These are phyloP conservation scores for Domatiomyces globalis DNA, from an alignment of 2,329 filamentous ascomycete genomes.

Conservation along the genomic window DNA sequence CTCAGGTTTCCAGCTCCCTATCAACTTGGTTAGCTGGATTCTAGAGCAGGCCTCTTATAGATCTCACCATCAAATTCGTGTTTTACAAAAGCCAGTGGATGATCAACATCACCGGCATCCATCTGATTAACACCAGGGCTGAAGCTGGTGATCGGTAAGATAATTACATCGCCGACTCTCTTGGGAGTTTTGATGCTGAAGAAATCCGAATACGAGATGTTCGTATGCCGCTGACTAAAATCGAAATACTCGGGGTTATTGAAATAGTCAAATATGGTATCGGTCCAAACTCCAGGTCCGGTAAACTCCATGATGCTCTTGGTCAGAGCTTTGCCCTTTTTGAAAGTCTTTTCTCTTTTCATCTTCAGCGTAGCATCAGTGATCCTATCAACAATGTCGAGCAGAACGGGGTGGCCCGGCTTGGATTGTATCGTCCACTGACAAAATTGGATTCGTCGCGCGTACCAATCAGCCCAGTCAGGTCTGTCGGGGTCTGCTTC, in stretches of 20 bases:
- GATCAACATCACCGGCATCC: constrained; percentile 73
- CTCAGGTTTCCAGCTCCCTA: constrained; percentile 22
- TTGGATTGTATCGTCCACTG: constrained; percentile 98
- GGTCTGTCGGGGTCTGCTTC: constrained; percentile 87
- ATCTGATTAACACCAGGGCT: constrained; percentile 89
- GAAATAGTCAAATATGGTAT: constrained; percentile 81
- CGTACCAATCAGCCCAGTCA: constrained; percentile 95
- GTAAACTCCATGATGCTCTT: constrained; percentile 86
- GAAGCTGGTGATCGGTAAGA: constrained; percentile 93
- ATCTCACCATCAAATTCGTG: constrained; percentile 82
- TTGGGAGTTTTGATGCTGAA: constrained; percentile 71
- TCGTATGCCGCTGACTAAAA: constrained; percentile 48
- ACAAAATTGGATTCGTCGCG: constrained; percentile 90
- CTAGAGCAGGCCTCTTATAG: not conserved
- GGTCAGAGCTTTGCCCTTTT: constrained; percentile 41
- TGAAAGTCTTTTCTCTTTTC: constrained; percentile 54
- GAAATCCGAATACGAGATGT: constrained; percentile 77
- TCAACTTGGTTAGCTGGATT: constrained; percentile 5
- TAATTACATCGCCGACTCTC: constrained; percentile 83
- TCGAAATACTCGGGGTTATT: constrained; percentile 85
- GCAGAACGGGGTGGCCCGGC: constrained; percentile 79
- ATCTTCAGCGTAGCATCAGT: constrained; percentile 65
- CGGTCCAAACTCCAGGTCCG: constrained; percentile 88
- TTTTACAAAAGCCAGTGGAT: constrained; percentile 95
- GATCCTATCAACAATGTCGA: constrained; percentile 74